Percentiles rank a stretch among this genome's conserved stretches.
These are phyloP conservation scores for Paulownia fortunei DNA, from an alignment of 257 asterid genomes.

Conservation along the genomic window DNA sequence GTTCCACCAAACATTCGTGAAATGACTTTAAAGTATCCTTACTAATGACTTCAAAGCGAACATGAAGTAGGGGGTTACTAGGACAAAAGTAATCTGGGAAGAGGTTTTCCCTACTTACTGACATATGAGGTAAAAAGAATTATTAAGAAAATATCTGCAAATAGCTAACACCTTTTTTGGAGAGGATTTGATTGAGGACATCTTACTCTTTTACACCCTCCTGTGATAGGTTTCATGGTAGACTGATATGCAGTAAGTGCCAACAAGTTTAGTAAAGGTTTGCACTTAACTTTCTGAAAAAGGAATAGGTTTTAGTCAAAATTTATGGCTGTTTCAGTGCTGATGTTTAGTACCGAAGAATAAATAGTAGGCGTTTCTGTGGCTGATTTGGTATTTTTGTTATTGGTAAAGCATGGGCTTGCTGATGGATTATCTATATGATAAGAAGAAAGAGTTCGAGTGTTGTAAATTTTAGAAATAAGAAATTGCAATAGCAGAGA, in stretches of 20 bases:
- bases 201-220: background rate
- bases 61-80: background rate
- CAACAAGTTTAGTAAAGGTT: background rate
- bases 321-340: background rate
- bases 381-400: background rate
- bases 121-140: background rate
- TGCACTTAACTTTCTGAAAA: background rate
- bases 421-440: background rate
- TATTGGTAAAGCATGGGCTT: conserved; percentile 20
- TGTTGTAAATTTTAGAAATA: background rate
- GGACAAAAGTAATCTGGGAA: background rate
- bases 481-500: background rate
- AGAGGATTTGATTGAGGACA: background rate
- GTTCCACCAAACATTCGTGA: background rate
- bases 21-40: background rate
- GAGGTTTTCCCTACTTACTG: background rate
- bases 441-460: conserved; percentile 2
- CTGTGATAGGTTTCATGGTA: background rate
- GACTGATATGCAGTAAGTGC: background rate
- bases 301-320: background rate
- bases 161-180: background rate
- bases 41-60: background rate
- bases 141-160: background rate
- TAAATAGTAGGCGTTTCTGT: background rate
- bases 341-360: background rate